phyloP scores from a whole-genome alignment of 2,329 filamentous ascomycete species.

The Sporothrix humicola region DNA sequence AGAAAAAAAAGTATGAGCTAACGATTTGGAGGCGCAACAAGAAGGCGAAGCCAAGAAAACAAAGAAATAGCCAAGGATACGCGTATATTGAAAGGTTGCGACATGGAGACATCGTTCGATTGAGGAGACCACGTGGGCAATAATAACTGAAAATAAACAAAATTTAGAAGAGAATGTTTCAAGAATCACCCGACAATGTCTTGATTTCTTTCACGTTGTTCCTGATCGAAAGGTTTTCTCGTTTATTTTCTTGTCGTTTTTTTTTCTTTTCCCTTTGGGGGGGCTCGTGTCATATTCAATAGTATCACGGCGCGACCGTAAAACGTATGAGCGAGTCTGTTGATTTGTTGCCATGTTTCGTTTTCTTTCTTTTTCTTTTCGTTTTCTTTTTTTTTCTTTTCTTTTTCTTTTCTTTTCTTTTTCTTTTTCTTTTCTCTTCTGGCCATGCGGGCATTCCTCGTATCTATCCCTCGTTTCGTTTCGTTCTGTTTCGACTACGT shows the following conservation, averaged over 20 bases:
- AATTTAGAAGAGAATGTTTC: neutral
- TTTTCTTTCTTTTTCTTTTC: neutral
- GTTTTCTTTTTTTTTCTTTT: neutral
- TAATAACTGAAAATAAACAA: neutral
- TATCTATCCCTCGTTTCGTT: neutral
- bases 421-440: neutral
- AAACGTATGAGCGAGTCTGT: neutral
- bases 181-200: neutral
- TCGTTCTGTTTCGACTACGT: too few species aligned
- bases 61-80: too few species aligned
- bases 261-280: neutral
- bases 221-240: neutral
- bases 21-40: too few species aligned
- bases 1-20: too few species aligned
- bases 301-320: neutral
- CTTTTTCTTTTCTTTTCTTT: neutral
- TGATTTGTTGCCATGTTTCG: neutral
- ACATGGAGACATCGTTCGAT: too few species aligned
- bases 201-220: neutral
- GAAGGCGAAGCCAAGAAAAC: too few species aligned
- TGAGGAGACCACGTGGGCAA: too few species aligned
- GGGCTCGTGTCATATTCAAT: neutral
- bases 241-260: neutral
- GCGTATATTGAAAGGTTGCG: too few species aligned
- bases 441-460: neutral